Evolutionary conservation across 179 eudicot genomes (phyloP).

Genomic region (Silene noctiflora): DNA sequence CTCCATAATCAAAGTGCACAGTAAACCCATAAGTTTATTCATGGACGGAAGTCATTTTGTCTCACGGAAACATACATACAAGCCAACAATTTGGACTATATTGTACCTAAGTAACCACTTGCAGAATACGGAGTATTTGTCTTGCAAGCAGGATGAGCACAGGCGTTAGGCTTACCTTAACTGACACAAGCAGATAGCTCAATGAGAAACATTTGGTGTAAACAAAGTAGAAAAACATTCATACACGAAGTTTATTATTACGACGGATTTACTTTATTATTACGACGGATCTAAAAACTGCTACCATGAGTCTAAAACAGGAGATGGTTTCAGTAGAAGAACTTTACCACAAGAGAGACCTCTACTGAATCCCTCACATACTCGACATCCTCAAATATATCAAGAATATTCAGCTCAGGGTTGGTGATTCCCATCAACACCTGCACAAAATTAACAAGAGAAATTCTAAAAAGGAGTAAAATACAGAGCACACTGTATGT

Average conservation of each 20-base stretch:
- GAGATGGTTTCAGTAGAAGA: background rate
- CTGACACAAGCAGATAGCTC: background rate
- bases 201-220: background rate
- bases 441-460: constrained; percentile 35
- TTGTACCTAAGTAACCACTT: background rate
- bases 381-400: constrained; percentile 83
- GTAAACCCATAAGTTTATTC: background rate
- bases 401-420: constrained; percentile 66
- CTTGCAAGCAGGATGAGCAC: background rate
- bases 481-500: too few relatives aligned
- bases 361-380: constrained; percentile 65
- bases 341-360: constrained; percentile 57
- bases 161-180: background rate
- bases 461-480: background rate
- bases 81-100: background rate
- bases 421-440: constrained; percentile 59
- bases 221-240: background rate
- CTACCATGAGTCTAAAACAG: background rate
- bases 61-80: background rate
- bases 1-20: background rate
- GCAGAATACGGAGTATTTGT: background rate
- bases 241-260: background rate
- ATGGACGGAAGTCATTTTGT: background rate
- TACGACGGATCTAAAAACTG: background rate
- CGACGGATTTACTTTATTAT: too few relatives aligned